phyloP scores from a whole-genome alignment of 176 grass and related monocot species.

The Hsuehochloa calcarea region DNA sequence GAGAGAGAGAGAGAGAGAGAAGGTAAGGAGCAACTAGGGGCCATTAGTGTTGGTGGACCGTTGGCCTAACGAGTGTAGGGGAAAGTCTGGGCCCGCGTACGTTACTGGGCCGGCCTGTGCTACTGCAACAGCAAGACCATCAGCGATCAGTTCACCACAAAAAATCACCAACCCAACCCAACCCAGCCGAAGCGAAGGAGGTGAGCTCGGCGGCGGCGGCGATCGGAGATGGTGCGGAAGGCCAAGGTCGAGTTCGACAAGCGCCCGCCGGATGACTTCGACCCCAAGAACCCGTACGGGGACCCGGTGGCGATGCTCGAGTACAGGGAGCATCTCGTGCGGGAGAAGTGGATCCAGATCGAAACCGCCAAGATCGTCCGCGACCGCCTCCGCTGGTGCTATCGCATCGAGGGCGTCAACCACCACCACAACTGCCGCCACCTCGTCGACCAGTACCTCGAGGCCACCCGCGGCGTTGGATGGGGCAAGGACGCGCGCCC shows the following conservation, averaged over 20 bases:
- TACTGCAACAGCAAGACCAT: background rate
- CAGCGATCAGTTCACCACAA: background rate
- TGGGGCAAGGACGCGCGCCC: slow-evolving; percentile 94
- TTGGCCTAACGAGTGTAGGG: background rate
- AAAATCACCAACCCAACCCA: background rate
- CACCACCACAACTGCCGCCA: slow-evolving; percentile 90
- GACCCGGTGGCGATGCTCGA: slow-evolving; percentile 99
- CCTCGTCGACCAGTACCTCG: slow-evolving; percentile 92
- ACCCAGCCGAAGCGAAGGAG: background rate
- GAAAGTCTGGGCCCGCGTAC: background rate
- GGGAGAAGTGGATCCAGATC: slow-evolving; percentile 99
- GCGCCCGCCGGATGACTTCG: slow-evolving; percentile 77
- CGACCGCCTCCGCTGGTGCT: slow-evolving; percentile 94
- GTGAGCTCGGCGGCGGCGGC: slow-evolving; percentile 24
- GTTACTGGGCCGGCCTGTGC: background rate
- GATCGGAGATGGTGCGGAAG: slow-evolving; percentile 76
- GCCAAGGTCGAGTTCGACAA: slow-evolving; percentile 98
- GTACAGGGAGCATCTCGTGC: slow-evolving; percentile 83
- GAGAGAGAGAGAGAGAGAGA: too few relatives aligned
- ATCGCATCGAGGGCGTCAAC: slow-evolving; percentile 90
- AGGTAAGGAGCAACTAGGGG: too few relatives aligned
- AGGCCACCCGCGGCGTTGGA: slow-evolving; percentile 77
- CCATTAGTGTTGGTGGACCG: background rate
- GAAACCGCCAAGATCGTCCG: slow-evolving; percentile 99
- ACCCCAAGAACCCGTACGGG: slow-evolving; percentile 79